Base-by-base conservation (phyloP, 768 basidiomycete species). In the Sistotremastrum niveocremeum region DNA sequence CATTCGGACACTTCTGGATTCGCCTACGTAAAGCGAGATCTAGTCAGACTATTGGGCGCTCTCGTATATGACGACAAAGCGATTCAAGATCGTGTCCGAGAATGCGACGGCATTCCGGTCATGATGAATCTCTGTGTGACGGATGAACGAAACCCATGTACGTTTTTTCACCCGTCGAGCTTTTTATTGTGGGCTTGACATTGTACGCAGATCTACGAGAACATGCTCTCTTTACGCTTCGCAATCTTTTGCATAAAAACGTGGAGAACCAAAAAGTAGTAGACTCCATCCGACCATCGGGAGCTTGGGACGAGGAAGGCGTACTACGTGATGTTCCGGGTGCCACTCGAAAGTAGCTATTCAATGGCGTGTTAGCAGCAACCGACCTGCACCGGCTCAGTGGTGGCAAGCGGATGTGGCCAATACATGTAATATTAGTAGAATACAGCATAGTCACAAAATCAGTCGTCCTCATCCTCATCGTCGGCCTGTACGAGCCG, bases 61-160 rank as follows among this genome's bases (percentile, higher is more conserved):
- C 62, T 94, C 8, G 77, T 76, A 44, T 74, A 84, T 56, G 73
- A 71, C 39, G 69, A 71, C 52, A 77, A 62, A 57, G 67, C 62
- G 32, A 77, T 81, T 37, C 90, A 93, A 57, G 84, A 94, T 60
- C 73, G 77, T 6, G 70, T 81, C 37, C 72, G 90, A 42, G 61
- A 61, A 34, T 76, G 71, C 51, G 82, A 76, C 28, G 90, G 90
- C 40, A 77, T 95, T 49, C 72, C 79, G 44, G 73, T 88, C 40
- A 71, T 94, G 11, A 79, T 95, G 76, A 84, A 83, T 57, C 69
- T 91, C 63, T 93, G 89, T 60, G 85, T 87, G 11, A 68, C 89
- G 30, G 91, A 97, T 59, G 90, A 91, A 54, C 66, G 81, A 47
- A 95, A 93, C 62, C 91, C 91, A 36, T 91, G 91, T 94, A 60